A percentile compares a stretch with the other conserved stretches of the same genome.
These are phyloP conservation scores for Coemansia sp. DNA, from an alignment of 192 early-diverging fungal species.

Conservation along the genomic window DNA sequence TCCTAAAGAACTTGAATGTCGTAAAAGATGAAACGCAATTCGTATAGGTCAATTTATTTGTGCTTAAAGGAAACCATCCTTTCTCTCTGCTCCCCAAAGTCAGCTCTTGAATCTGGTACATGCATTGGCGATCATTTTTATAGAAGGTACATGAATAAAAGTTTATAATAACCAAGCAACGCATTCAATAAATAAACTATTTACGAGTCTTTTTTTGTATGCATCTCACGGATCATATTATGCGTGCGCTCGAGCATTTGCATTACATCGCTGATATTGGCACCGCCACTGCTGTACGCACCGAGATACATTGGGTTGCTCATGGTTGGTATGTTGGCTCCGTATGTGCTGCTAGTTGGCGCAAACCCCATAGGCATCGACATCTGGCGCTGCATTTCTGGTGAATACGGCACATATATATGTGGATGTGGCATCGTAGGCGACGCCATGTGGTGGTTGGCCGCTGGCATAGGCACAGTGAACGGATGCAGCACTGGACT, in stretches of 20 bases:
- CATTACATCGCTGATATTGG: slow-evolving; percentile 28
- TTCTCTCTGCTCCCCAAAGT: background rate
- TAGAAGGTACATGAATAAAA: background rate
- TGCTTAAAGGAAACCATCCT: background rate
- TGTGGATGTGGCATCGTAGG: slow-evolving; percentile 14
- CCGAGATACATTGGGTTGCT: background rate
- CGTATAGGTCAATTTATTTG: background rate
- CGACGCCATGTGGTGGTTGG: slow-evolving; percentile 23
- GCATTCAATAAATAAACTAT: background rate
- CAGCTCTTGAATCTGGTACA: background rate
- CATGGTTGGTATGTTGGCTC: background rate
- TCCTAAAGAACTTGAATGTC: background rate
- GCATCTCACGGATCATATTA: slow-evolving; percentile 32
- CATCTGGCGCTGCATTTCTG: slow-evolving; percentile 20
- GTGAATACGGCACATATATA: slow-evolving; percentile 11
- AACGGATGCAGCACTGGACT: slow-evolving; percentile 12
- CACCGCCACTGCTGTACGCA: slow-evolving; percentile 1
- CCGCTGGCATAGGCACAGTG: slow-evolving; percentile 20
- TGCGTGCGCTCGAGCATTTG: slow-evolving; percentile 39
- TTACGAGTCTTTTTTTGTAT: slow-evolving; percentile 17
- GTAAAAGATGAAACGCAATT: background rate
- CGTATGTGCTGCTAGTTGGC: background rate
- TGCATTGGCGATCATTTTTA: background rate
- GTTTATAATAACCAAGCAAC: background rate
- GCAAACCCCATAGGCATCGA: slow-evolving; percentile 2